Evolutionary conservation across 495 filamentous ascomycete species (phyloP), one percentile per base, ranked within the genome.

Genomic region (Cudoniella acicularis): DNA sequence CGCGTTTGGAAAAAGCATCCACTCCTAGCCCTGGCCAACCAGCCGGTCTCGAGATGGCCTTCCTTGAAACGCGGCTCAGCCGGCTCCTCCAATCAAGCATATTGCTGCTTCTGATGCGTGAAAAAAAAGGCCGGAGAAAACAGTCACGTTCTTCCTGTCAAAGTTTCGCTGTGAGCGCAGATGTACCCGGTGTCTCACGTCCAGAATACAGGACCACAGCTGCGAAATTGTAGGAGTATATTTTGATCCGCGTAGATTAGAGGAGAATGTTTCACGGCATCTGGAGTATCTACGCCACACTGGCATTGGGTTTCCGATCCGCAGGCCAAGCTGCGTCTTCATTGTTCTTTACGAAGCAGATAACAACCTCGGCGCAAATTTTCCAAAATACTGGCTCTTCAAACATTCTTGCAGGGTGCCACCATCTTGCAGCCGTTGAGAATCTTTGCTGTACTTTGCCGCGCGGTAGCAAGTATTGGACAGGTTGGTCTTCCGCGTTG

Each of bases 391-490:
- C 13, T 36, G 30, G 30, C 30, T 6, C 30, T 36, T 13, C 4
- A 36, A 36, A 36, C 30, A 36, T 36, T 36, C 30, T 13, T 27
- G 49, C 26, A n/a, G n/a, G 18, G 25, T 52, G 23, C 26, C 40
- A 2, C 18, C 10, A 25, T 10, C 40, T 27, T 36, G 49, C 43
- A 26, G 17, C 18, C 27, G 54, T 56, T 30, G 27, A 46, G 13
- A 22, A 16, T 49, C 43, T 48, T 27, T 45, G 4, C 26, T 61
- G 57, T 60, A 17, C 23, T 27, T 62, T 54, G 50, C 63, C 63
- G 63, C 63, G 63, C 63, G 63, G 63, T 62, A 57, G 53, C 20
- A 60, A 64, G 56, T 61, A 64, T 64, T 60, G 62, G 60, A 48
- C 42, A 23, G 18, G 18, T 48, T 52, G 17, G 43, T 30, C 21